Conservation (phyloP, 2,329 filamentous ascomycete species). For the Pseudocercospora eumusae region DNA sequence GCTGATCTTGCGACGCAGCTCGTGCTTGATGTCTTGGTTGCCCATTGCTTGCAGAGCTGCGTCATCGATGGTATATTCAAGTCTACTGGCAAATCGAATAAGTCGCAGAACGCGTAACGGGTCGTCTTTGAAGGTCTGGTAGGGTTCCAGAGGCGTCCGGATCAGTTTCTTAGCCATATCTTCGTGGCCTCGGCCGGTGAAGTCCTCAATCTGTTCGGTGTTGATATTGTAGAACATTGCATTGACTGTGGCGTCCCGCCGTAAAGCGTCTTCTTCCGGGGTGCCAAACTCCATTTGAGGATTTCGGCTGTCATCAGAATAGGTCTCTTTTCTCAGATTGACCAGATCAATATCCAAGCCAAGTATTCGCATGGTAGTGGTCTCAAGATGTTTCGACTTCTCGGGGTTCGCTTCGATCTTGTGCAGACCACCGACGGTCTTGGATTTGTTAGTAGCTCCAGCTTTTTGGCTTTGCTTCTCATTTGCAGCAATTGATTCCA, state of each 20-base stretch:
- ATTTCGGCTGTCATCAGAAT: conserved; percentile 83
- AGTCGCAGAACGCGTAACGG: conserved; percentile 83
- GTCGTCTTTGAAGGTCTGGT: conserved; percentile 92
- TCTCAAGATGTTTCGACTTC: conserved; percentile 95
- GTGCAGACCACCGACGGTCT: conserved; percentile 73
- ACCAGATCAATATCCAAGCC: conserved; percentile 91
- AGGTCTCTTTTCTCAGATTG: conserved; percentile 89
- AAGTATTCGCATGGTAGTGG: conserved; percentile 80
- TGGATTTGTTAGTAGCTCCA: conserved; percentile 47
- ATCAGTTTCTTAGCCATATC: conserved; percentile 76
- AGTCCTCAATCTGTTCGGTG: conserved; percentile 77
- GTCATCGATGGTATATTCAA: conserved; percentile 75
- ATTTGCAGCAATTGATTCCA: conserved; percentile 43
- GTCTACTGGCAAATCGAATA: conserved; percentile 84
- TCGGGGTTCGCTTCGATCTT: conserved; percentile 91
- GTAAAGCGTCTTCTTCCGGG: conserved; percentile 81
- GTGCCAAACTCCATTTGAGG: conserved; percentile 93
- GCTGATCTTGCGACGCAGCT: conserved; percentile 85
- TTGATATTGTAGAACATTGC: conserved; percentile 94
- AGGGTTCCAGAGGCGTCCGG: conserved; percentile 80
- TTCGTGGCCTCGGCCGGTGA: conserved; percentile 69
- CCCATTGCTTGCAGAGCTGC: conserved; percentile 73
- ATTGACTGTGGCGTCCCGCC: conserved; percentile 91
- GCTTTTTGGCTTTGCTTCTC: conserved; percentile 45
- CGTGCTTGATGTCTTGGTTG: conserved; percentile 72